Evolutionary conservation across 2,329 filamentous ascomycete genomes (phyloP), one percentile per base, ranked within the genome.

Genomic region (Penicillium sp.): DNA sequence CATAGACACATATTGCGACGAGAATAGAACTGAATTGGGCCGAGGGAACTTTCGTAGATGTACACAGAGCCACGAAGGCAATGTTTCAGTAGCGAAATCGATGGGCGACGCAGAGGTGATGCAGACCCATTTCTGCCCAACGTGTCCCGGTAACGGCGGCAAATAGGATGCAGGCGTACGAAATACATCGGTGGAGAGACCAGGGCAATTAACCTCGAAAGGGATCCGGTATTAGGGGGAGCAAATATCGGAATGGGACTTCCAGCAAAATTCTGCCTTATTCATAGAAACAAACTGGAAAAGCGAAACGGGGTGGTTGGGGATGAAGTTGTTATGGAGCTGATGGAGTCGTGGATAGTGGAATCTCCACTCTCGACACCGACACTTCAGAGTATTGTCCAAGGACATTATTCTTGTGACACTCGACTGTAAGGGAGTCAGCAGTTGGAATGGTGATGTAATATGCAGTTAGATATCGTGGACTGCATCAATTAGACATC

Each of bases 121-220:
- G 59, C 59, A 59, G 60, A 51, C 53, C 42, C 48, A 65, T 71
- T 67, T 62, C 62, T 72, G 68, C 69, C 61, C 61, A 64, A 64
- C 60, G 54, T 55, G 45, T 23, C 10, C 38, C 62, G 60, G 57
- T 49, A 58, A 59, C 34, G 54, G 60, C 64, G 62, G 62, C 60
- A 66, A 66, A 67, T 45, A 42, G 27, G 48, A 50, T 62, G 60
- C 61, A 66, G 42, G 55, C 60, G 50, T 52, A 56, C 62, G 56
- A 27, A 27, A 23, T 27, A 42, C 40, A 29, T 60, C 56, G 53
- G 60, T 61, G 61, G 59, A 48, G 63, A 66, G 61, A 56, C 57
- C 55, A 58, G 53, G 45, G 49, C 48, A 52, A 56, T 46, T 42
- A 49, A 40, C 39, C 57, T 56, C 52, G 47, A 46, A 59, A 49